Percentiles rank a stretch among this genome's conserved stretches.
Evolutionary conservation across 495 filamentous ascomycete genomes (phyloP).

Genomic region (Aspergillus biplanus): DNA sequence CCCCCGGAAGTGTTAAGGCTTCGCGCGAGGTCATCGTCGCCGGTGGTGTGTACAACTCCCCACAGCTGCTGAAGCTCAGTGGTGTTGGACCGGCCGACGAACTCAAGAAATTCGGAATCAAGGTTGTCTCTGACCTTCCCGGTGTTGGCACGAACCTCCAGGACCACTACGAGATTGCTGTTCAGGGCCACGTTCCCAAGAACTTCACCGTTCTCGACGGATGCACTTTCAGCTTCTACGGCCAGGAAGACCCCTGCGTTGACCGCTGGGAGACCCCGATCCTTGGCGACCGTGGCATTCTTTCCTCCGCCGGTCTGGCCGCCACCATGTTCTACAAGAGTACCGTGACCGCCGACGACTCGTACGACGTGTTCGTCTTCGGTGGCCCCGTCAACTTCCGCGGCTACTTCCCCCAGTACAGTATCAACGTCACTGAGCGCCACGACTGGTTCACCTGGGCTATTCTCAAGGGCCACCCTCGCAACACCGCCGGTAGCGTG

Average conservation of each 20-base stretch:
- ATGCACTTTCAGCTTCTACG: conserved; percentile 49
- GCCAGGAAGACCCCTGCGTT: conserved; percentile 51
- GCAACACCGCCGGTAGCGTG: conserved; percentile 56
- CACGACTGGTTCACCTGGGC: conserved; percentile 52
- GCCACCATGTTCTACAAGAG: conserved; percentile 52
- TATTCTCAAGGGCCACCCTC: conserved; percentile 57
- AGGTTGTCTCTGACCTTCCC: conserved; percentile 57
- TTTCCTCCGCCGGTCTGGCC: conserved; percentile 53
- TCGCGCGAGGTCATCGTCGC: conserved; percentile 65
- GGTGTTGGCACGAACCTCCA: conserved; percentile 70
- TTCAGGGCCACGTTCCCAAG: conserved; percentile 48
- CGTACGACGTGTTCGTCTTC: conserved; percentile 57
- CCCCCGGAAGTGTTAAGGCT: conserved; percentile 50
- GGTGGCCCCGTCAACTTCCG: conserved; percentile 57
- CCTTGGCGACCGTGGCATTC: conserved; percentile 47
- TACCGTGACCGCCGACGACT: conserved; percentile 37
- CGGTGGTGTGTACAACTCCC: conserved; percentile 64
- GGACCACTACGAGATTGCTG: conserved; percentile 62
- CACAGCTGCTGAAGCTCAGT: conserved; percentile 67
- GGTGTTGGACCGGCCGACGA: conserved; percentile 61
- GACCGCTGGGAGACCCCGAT: conserved; percentile 44
- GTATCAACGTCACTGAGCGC: conserved; percentile 31
- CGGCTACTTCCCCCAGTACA: conserved; percentile 43
- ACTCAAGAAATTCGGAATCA: conserved; percentile 52
- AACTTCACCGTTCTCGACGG: conserved; percentile 50